phyloP scores from a whole-genome alignment of 495 filamentous ascomycete genomes.

The Rhypophila decipiens region DNA sequence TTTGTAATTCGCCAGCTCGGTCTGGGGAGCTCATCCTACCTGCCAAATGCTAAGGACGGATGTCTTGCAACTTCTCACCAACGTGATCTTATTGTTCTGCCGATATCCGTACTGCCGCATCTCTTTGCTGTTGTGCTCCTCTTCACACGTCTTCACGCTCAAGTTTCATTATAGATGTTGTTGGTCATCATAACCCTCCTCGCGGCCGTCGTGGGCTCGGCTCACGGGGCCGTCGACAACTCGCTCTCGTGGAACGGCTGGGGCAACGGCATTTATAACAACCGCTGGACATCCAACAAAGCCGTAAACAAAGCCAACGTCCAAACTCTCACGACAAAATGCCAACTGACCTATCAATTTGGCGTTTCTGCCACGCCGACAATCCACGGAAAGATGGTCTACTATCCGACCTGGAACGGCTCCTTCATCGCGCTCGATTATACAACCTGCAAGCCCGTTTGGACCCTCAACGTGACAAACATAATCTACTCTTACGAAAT shows the following conservation, averaged over 20 bases:
- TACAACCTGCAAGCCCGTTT: conserved; percentile 19
- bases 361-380: conserved; percentile 29
- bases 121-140: no score
- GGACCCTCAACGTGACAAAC: conserved; percentile 25
- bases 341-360: conserved; percentile 10
- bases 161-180: no score
- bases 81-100: no score
- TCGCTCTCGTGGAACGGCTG: conserved; percentile 18
- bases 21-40: no score
- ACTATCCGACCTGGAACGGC: conserved; percentile 34
- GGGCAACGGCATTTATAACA: conserved; percentile 21
- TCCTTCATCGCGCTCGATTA: conserved; percentile 28
- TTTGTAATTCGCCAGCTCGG: no score
- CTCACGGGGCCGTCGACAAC: no score
- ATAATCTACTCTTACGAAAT: conserved; percentile 19
- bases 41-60: no score
- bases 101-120: no score
- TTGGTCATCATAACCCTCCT: no score
- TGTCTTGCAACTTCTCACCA: no score
- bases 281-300: conserved; percentile 16
- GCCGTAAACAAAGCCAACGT: conserved; percentile 14
- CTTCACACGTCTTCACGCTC: no score
- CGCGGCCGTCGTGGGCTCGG: no score
- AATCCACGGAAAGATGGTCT: conserved; percentile 16
- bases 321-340: conserved; percentile 4